Evolutionary conservation across 371 early-diverging fungal species (phyloP).

Genomic region (Racocetra persica): DNA sequence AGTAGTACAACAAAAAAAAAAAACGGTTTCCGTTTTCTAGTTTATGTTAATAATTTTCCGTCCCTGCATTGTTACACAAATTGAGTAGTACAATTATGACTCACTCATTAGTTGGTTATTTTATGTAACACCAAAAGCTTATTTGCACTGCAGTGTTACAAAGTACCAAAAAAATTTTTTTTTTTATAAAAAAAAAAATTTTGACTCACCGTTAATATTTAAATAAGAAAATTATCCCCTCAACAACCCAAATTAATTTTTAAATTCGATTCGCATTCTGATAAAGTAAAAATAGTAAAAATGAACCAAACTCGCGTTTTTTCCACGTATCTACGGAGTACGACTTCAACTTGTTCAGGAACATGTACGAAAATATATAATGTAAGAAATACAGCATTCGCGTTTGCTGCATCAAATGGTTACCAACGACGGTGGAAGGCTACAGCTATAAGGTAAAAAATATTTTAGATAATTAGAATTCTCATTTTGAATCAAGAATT

Average conservation of each 20-base stretch:
- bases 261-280: background rate
- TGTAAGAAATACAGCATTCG: background rate
- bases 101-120: too few species aligned
- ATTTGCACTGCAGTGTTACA: too few species aligned
- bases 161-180: background rate
- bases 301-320: background rate
- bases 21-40: too few species aligned
- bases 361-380: background rate
- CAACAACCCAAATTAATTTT: background rate
- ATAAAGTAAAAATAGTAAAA: slow-evolving; percentile 1
- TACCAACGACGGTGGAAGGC: slow-evolving; percentile 48
- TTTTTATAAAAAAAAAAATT: background rate
- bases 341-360: slow-evolving; percentile 5
- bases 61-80: too few species aligned
- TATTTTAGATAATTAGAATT: background rate
- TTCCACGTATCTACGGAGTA: background rate
- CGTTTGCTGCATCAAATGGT: slow-evolving; percentile 44
- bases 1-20: too few species aligned
- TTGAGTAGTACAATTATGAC: too few species aligned
- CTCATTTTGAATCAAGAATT: background rate
- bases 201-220: background rate
- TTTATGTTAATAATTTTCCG: too few species aligned
- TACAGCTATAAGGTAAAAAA: slow-evolving; percentile 37
- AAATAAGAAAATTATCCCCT: background rate
- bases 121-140: too few species aligned